Base-by-base conservation (phyloP, 805 yeast species). In the Debaryomyces castellii region DNA sequence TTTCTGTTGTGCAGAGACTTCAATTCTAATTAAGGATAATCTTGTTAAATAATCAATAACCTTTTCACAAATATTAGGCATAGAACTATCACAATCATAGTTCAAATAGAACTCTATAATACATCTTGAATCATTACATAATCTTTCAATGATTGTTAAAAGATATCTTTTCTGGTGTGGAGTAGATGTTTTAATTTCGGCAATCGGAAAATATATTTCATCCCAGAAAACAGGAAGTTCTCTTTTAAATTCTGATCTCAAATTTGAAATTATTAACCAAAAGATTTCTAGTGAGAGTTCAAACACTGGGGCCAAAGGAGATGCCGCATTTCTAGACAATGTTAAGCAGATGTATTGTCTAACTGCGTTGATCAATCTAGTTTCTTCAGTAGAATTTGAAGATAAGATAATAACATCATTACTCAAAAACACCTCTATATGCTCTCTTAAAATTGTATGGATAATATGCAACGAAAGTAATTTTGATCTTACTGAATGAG, bases 221-320 rank as follows among this genome's bases (percentile, higher is more conserved):
- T 84, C 86, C 70, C 91, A 80, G 59, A 95, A 88, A 0, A 95
- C 96, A 1, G 97, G 96, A 38, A 94, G 88, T 62, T 94, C 99
- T 53, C 86, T 79, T 65, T 91, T 92, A 72, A 94, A 90, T 54
- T 87, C 94, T 11, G 86, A 78, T 60, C 99, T 81, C 55, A 95
- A 71, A 55, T 89, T 87, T 20, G 90, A 81, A 34, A 92, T 74
- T 54, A 94, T 73, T 35, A 92, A 71, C 96, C 97, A 94, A 70
- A 90, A 90, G 14, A 95, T 91, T 65, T 94, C 98, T 34, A 92
- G 76, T 3, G 96, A 83, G 8, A 92, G 80, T 60, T 92, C 97
- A 64, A 87, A 94, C 7, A 94, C 94, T 2, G 97, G 92, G 0
- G 96, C 87, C 38, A 89, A 72, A 3, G 94, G 85, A 11, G 96